Evolutionary conservation across 768 basidiomycete genomes (phyloP).

Genomic region (Xerocomus brunneocitrinus): DNA sequence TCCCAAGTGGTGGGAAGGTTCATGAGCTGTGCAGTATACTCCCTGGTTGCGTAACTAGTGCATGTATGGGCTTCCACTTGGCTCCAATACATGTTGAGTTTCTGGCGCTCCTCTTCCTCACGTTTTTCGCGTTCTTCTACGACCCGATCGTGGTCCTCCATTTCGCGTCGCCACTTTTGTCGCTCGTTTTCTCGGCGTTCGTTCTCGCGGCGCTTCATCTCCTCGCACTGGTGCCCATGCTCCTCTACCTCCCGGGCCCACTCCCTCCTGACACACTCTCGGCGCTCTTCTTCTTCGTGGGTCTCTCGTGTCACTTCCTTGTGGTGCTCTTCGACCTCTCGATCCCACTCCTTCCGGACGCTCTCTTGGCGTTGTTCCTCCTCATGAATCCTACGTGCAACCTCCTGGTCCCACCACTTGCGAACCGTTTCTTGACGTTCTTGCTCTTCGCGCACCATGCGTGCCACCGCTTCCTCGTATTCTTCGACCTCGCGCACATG

Average conservation of each 20-base stretch:
- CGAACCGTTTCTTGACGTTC: constrained; percentile 3
- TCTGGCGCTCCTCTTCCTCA: constrained; percentile 26
- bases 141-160: constrained; percentile 14
- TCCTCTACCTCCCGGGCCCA: constrained; percentile 7
- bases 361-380: constrained; percentile 6
- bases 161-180: constrained; percentile 15
- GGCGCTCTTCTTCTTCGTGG: constrained; percentile 5
- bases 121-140: constrained; percentile 12
- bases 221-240: constrained; percentile 7
- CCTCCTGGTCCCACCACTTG: constrained; percentile 5
- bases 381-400: not conserved
- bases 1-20: constrained; percentile 23
- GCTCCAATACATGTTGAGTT: constrained; percentile 25
- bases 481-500: constrained; percentile 1
- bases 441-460: constrained; percentile 2
- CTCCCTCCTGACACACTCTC: not conserved
- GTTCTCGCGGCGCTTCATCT: constrained; percentile 9
- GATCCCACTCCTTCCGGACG: constrained; percentile 1
- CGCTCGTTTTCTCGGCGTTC: constrained; percentile 7
- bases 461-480: not conserved
- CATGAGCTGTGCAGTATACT: constrained; percentile 27
- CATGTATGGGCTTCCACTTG: constrained; percentile 17
- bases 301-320: not conserved
- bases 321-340: constrained; percentile 1
- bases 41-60: constrained; percentile 23